Percentiles rank a stretch among this genome's conserved stretches.
Conservation (phyloP, 345 rosid species). For the Rhodamnia rubescens region DNA sequence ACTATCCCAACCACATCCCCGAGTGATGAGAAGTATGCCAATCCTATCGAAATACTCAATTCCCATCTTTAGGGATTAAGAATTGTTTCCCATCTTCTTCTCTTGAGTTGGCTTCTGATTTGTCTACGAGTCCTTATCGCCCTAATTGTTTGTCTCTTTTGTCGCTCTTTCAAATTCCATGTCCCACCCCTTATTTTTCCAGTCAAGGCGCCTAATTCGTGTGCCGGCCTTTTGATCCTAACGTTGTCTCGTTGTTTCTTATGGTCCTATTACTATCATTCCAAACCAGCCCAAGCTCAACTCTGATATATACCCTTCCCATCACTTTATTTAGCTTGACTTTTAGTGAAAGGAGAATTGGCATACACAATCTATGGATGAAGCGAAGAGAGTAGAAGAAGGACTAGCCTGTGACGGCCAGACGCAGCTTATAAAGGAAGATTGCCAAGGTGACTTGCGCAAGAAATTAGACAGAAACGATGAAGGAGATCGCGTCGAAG, state of each 20-base stretch:
- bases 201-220: neutral
- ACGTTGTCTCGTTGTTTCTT: neutral
- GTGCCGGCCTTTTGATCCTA: neutral
- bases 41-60: neutral
- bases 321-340: neutral
- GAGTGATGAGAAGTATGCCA: neutral
- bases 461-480: neutral
- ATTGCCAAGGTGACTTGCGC: neutral
- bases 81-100: neutral
- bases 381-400: conserved; percentile 40
- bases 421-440: neutral
- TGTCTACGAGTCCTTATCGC: neutral
- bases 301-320: neutral
- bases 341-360: neutral
- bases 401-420: conserved; percentile 6
- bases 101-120: neutral
- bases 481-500: neutral
- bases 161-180: neutral
- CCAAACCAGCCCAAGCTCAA: neutral
- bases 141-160: neutral
- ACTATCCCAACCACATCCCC: neutral
- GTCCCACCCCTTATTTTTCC: neutral
- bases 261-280: neutral
- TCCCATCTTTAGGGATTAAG: neutral
- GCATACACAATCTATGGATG: conserved; percentile 15